Base-by-base conservation (phyloP, 2,329 filamentous ascomycete species). In the Furcasterigmium furcatum region DNA sequence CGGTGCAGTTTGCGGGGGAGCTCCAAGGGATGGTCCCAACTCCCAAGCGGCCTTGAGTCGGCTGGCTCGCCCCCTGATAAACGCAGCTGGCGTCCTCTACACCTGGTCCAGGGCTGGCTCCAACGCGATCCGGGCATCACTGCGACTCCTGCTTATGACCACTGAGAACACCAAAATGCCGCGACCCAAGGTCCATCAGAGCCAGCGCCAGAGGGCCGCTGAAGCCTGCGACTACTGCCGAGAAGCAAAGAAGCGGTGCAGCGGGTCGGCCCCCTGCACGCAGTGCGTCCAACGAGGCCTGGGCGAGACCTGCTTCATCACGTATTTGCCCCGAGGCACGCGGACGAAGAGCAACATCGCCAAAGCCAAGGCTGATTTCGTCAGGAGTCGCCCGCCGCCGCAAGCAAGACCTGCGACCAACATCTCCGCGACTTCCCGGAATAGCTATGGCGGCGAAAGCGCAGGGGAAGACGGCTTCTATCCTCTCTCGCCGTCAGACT, bases 161-260 rank as follows among this genome's bases (percentile, higher is more conserved):
- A n/a, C n/a, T n/a, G n/a, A n/a, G n/a, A n/a, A n/a, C 13, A 3
- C 30, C 4, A n/a, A 13, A 8, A 79, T 79, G 74, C 73, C 74
- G 48, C 73, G 76, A 19, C 73, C 74, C 10, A 76, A 71, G 52
- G 72, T 79, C 21, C 66, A 64, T 19, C 71, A 71, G 2, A 67
- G 70, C 41, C 69, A 76, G 49, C 70, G 76, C 6, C 68, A 71
- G 46, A 66, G 75, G 34, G 71, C 71, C 12, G 67, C 65, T 18
- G 70, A 74, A 48, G 74, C 75, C 10, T 78, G 75, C 51, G 63
- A 66, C 41, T 57, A 66, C 8, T 78, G 74, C 50, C 67, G 73
- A 24, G 62, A 65, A n/a, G 68, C 73, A 8, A 78, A 78, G 59
- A 77, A 75, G 57, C 62, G 72, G 50, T 78, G 74, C 54, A 72